Conservation (phyloP, 2,329 filamentous ascomycete genomes). For the Talaromyces sp. region DNA sequence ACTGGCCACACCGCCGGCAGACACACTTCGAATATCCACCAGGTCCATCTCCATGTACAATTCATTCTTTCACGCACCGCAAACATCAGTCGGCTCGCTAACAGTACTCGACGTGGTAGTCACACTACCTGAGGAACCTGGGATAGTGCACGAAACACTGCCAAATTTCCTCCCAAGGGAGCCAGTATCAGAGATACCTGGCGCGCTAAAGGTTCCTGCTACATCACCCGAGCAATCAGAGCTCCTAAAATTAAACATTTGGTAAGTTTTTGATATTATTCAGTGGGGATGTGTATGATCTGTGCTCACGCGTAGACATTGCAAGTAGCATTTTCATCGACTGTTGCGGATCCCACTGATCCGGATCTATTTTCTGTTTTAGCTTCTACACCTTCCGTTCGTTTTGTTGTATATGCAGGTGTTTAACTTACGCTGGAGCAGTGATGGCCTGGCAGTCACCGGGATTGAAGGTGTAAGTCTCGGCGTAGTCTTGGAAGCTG, state of each 20-base stretch:
- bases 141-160: slow-evolving; percentile 4
- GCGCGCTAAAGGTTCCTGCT: slow-evolving; percentile 6
- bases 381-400: background rate
- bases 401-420: background rate
- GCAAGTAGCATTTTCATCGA: slow-evolving; percentile 15
- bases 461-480: slow-evolving; percentile 12
- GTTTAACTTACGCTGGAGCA: slow-evolving; percentile 9
- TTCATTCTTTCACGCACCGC: background rate
- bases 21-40: background rate
- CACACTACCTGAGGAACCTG: background rate
- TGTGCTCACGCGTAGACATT: slow-evolving; percentile 14
- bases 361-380: background rate
- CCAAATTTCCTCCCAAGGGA: slow-evolving; percentile 4
- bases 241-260: background rate
- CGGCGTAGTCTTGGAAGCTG: slow-evolving; percentile 4
- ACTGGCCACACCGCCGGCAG: background rate
- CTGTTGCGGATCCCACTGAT: slow-evolving; percentile 12
- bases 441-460: slow-evolving; percentile 10
- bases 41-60: background rate
- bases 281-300: too few relatives aligned
- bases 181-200: slow-evolving; percentile 13
- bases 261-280: background rate
- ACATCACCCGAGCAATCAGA: slow-evolving; percentile 8
- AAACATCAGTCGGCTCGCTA: background rate
- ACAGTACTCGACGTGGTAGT: background rate